phyloP scores from a whole-genome alignment of 2,329 filamentous ascomycete species.

The Alternaria sp. region DNA sequence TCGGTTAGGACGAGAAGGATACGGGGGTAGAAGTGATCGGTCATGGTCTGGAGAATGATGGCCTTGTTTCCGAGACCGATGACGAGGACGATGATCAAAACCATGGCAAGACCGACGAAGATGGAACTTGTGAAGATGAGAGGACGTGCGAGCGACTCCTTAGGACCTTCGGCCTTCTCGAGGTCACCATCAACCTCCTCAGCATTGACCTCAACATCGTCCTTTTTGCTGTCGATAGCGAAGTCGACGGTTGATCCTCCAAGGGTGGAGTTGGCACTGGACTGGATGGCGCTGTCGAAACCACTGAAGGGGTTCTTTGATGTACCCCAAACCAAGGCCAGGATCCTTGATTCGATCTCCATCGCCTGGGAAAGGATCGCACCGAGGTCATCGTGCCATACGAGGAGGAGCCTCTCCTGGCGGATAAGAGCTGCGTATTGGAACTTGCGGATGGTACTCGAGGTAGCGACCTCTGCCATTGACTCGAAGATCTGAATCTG shows the following conservation, averaged over 20 bases:
- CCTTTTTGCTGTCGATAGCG: conserved; percentile 10
- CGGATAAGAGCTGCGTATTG: conserved; percentile 82
- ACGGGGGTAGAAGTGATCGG: conserved; percentile 61
- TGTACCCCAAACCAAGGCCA: conserved; percentile 69
- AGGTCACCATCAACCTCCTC: conserved; percentile 31
- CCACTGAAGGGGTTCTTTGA: conserved; percentile 54
- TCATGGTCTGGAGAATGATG: conserved; percentile 60
- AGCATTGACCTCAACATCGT: conserved; percentile 16
- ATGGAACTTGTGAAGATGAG: conserved; percentile 62
- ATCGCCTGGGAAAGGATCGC: conserved; percentile 73
- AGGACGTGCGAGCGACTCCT: conserved; percentile 53
- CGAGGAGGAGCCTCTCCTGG: conserved; percentile 71
- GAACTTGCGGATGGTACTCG: conserved; percentile 71
- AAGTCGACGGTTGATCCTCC: conserved; percentile 32
- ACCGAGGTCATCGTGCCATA: conserved; percentile 80
- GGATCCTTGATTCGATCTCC: conserved; percentile 75
- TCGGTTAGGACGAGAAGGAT: conserved; percentile 57
- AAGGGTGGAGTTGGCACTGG: conserved; percentile 31
- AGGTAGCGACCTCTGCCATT: conserved; percentile 50
- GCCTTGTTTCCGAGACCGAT: conserved; percentile 63
- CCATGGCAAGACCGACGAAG: conserved; percentile 58
- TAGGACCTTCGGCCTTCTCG: conserved; percentile 37
- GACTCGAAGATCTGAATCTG: conserved; percentile 58
- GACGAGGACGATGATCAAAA: conserved; percentile 59
- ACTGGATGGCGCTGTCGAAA: conserved; percentile 43